Evolutionary conservation across 306 rosid genomes (phyloP), one percentile per base, ranked within the genome.

Genomic region (Rubus parviflorus): DNA sequence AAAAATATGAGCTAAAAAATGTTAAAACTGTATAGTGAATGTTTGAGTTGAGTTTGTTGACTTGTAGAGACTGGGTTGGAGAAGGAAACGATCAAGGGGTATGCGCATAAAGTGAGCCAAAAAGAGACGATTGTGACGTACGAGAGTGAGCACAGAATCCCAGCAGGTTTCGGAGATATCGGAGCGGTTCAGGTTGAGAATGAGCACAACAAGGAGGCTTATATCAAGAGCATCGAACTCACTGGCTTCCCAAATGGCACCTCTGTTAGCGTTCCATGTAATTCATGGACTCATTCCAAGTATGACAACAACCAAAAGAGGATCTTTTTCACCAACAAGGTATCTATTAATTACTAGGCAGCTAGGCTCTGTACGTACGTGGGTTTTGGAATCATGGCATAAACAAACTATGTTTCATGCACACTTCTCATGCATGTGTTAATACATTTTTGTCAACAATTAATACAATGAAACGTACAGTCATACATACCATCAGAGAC

Each of bases 121-220:
- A 56, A 51, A 2, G 85, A 77, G 77, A 77, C 0, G 77, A 77
- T 61, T 3, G 80, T 85, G 30, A 83, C 75, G 62, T 92, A 92
- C n/a, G 92, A 83, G 76, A 47, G 88, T 0, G 73, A 41, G 69
- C 84, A 89, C 49, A 75, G 65, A 68, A 79, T 92, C 23, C 87
- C 93, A 71, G 16, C 11, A 7, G 92, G 83, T 58, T 92, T 92
- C 68, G 92, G 97, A 4, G 83, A 57, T 20, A 72, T 89, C 51
- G 97, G 97, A 43, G 94, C 91, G 5, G 61, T 92, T 37, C n/a
- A 82, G 42, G 87, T 92, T 13, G 91, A 83, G 85, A 92, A 92
- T 82, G 94, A 89, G 75, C 92, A 89, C 81, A 92, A 83, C 82
- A 81, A 23, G n/a, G 97, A 92, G 86, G 88, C 87, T 85, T 92